Base-by-base conservation (phyloP, 176 grass and related monocot genomes). In the Oryza glumipatula region DNA sequence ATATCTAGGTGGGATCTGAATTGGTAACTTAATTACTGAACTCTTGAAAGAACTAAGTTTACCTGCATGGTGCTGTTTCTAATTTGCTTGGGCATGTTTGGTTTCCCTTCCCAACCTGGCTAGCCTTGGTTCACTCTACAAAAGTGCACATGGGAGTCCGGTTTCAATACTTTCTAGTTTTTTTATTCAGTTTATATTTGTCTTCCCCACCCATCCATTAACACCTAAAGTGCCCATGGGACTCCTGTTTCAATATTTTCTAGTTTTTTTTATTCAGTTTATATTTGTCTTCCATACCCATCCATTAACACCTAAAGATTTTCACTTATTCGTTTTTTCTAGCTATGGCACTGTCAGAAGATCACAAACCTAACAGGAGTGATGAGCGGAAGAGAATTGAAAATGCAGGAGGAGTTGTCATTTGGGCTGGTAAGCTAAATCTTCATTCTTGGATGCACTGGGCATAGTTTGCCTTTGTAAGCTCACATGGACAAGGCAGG, bases 361-460 rank as follows among this genome's bases (percentile, higher is more conserved):
- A 96, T 81, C 96, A 99, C 88, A 99, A 99, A 60, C 96, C 96
- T 78, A 96, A 96, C 77, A 96, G 80, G 86, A 89, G 72, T 60
- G 91, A 95, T 89, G 96, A 98, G 39, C 80, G 87, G 11, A 91
- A 86, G 85, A 90, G 96, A 87, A 98, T 98, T 52, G 93, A 95
- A 87, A 88, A 95, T 83, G 93, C 91, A 28, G 93, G 93, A 61
- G 93, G 96, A 70, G 77, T 98, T 94, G 85, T 98, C 76, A 92
- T 98, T 58, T 98, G 96, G 93, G 91, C 93, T 69, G 93, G 96
- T 95, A 89, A 85, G 76, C 76, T 45, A 85, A 24, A 51, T 86
- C 74, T 79, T 92, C 15, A 47, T 51, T 81, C 45, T 33, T 79
- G 9, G 14, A n/a, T 24, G 65, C 39, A 35, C 35, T 58, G 21